These are phyloP conservation scores for Lachnellula willkommii DNA, from an alignment of 2,329 filamentous ascomycete species.

Conservation along the genomic window DNA sequence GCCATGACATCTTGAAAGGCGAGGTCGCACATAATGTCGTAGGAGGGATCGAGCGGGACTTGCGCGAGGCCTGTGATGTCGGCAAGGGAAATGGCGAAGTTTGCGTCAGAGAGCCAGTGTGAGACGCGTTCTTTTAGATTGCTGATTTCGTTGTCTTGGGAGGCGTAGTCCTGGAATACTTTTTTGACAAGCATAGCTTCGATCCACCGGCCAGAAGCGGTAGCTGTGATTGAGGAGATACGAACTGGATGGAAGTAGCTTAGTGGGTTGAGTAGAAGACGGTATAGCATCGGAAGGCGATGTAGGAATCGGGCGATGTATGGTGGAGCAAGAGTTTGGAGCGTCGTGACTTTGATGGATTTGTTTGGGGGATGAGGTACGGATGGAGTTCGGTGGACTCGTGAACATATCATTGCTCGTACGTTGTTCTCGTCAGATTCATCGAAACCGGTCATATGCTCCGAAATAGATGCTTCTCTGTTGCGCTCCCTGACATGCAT, in stretches of 20 bases:
- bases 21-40: conserved; percentile 43
- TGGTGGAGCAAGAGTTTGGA: conserved; percentile 39
- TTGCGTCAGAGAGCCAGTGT: conserved; percentile 46
- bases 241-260: conserved; percentile 48
- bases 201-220: conserved; percentile 47
- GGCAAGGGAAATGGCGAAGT: conserved; percentile 45
- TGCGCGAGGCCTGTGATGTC: conserved; percentile 40
- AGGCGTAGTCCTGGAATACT: conserved; percentile 45
- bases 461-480: conserved; percentile 4
- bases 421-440: conserved; percentile 39
- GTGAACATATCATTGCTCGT: conserved; percentile 45
- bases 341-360: conserved; percentile 45
- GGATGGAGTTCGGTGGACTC: conserved; percentile 42
- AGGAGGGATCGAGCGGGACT: conserved; percentile 43
- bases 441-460: conserved; percentile 32
- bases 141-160: conserved; percentile 39
- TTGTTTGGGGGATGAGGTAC: conserved; percentile 45
- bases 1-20: conserved; percentile 44
- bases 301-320: conserved; percentile 41
- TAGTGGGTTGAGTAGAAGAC: conserved; percentile 43
- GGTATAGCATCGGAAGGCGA: conserved; percentile 44
- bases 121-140: conserved; percentile 42
- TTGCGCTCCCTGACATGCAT: conserved; percentile 25
- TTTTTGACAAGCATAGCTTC: conserved; percentile 41
- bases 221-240: conserved; percentile 45